These are phyloP conservation scores for Colletotrichum costaricense DNA, from an alignment of 2,329 filamentous ascomycete genomes.

Conservation along the genomic window DNA sequence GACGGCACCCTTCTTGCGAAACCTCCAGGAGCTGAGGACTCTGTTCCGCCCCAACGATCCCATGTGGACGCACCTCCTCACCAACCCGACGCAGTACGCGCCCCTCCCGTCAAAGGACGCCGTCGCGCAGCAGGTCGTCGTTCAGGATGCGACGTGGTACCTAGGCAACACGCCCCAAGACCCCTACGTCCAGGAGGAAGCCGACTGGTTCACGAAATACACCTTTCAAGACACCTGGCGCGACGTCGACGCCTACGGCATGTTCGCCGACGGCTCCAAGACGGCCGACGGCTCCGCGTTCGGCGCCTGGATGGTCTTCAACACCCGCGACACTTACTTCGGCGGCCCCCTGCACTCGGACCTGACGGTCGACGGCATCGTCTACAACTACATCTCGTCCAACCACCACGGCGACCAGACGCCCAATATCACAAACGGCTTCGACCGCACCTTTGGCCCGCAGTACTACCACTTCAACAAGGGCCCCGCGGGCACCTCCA, in stretches of 20 bases:
- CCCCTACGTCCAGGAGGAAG: conserved; percentile 63
- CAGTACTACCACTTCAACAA: conserved; percentile 71
- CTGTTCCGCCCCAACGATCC: conserved; percentile 66
- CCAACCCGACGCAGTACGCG: conserved; percentile 62
- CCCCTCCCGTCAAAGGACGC: conserved; percentile 60
- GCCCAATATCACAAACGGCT: conserved; percentile 70
- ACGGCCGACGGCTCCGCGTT: conserved; percentile 62
- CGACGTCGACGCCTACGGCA: conserved; percentile 65
- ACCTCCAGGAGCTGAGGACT: conserved; percentile 68
- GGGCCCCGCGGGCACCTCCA: conserved; percentile 55
- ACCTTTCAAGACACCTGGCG: conserved; percentile 67
- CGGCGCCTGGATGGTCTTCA: conserved; percentile 71
- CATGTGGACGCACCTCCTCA: conserved; percentile 69
- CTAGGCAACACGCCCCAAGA: conserved; percentile 63
- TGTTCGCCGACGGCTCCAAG: conserved; percentile 47
- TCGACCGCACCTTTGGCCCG: conserved; percentile 71
- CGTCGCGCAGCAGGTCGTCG: conserved; percentile 53
- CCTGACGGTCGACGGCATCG: conserved; percentile 69
- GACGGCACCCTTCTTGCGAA: conserved; percentile 62
- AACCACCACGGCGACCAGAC: conserved; percentile 71
- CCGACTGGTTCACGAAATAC: conserved; percentile 73
- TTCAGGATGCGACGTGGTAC: conserved; percentile 72
- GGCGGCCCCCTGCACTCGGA: conserved; percentile 70
- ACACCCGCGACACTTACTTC: conserved; percentile 69
- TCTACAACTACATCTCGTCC: conserved; percentile 69